Base-by-base conservation (phyloP, 2,329 filamentous ascomycete genomes). In the Acrocalymma vagum region DNA sequence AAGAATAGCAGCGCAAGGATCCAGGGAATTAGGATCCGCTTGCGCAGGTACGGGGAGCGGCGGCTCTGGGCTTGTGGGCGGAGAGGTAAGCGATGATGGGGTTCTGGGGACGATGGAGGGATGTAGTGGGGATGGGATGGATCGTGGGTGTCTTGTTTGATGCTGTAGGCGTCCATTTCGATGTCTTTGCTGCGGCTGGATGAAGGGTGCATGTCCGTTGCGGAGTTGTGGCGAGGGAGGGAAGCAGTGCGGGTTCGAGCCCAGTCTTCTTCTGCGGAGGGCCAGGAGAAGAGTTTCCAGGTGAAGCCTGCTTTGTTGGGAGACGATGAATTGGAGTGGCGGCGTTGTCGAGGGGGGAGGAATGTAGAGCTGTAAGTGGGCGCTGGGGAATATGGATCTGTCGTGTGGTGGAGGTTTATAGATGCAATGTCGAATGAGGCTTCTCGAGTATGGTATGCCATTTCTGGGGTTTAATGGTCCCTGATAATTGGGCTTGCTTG, bases 291-390 rank as follows among this genome's bases (percentile, higher is more conserved):
- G 33, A 29, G 17, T 18, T 33, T 37, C 9, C 22, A 9, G 10
- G 26, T 23, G 21, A 35, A 29, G 32, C 9, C 16, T 29, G 27
- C n/a, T n/a, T n/a, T n/a, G 13, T 41, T 40, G 11, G 30, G 35
- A 9, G 38, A 21, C 14, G 16, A 14, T 20, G 42, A 35, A 24
- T 22, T 31, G 38, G 23, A 32, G 24, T 34, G 24, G 22, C 15
- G 22, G 14, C 22, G 37, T 23, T 23, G 14, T 34, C 41, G 23
- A 9, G 14, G 17, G 16, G 28, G 29, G 25, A 45, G 18, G 25
- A 53, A 48, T 15, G 51, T 50, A 9, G 54, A 55, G 9, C 34
- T 45, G 41, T 63, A 63, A n/a, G 52, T 45, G 28, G 59, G 59
- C 21, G 57, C 49, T 22, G 59, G 58, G 6, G 55, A 61, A 6